Evolutionary conservation across 805 yeast species (phyloP), one percentile per base, ranked within the genome.

Genomic region (Wickerhamiella allomyrinae): DNA sequence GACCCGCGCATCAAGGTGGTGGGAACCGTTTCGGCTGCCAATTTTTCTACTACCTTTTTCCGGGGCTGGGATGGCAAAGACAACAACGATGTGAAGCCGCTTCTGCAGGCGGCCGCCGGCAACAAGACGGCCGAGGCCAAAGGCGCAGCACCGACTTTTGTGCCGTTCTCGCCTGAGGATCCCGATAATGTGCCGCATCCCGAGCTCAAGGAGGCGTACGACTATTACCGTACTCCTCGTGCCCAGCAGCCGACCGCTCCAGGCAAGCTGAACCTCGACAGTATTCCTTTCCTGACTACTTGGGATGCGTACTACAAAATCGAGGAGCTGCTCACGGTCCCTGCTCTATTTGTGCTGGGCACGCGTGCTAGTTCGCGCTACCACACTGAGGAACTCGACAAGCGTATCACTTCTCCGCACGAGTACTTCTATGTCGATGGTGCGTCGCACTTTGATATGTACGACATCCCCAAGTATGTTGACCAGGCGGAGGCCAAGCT

Each of bases 171-270:
- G 17, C 35, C 39, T 14, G 10, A 5, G 10, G 15, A 17, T 17
- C 20, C 33, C 13, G 41, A 41, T 10, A 17, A 34, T n/a, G 39
- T 25, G n/a, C 15, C 41, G 15, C 24, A 43, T 31, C 17, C 31
- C 17, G 41, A 37, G 21, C 34, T 37, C 5, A n/a, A n/a, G 6
- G 49, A 47, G 34, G 50, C 47, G 13, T 25, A 20, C 35, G 49
- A 46, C 19, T 47, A 46, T 44, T 47, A 47, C 37, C 10, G 41
- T 11, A 47, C 49, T 2, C 37, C 41, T 6, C 44, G 49, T 19
- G 46, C 49, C 3, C 39, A 36, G 11, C 23, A 45, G 22, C 41
- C 41, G 3, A 27, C 25, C 24, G 24, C 37, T 3, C 34, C 41
- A 3, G 20, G 14, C 21, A 35, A n/a, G 23, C 8, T 27, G 15